Base-by-base conservation (phyloP, 192 early-diverging fungal species). In the Spizellomyces sp. region DNA sequence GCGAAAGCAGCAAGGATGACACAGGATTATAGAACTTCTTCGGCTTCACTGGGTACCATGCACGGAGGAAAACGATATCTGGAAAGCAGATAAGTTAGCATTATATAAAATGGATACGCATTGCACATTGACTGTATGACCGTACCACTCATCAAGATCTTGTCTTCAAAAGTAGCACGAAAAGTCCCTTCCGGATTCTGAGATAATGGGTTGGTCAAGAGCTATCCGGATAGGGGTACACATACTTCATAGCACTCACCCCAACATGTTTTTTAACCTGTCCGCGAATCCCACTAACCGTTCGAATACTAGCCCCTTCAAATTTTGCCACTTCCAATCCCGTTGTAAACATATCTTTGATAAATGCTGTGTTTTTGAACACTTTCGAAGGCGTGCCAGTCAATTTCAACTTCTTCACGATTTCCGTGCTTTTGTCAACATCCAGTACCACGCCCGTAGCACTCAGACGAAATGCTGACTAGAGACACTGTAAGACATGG, bases 371-470 rank as follows among this genome's bases (percentile, higher is more conserved):
- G 83, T 99, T 96, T 75, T 93, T 95, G 86, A 90, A 94, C 61
- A 99, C 91, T 79, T 98, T 98, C 79, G 89, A 88, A 15, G 98
- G 98, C 43, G 81, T 83, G 64, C 98, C 98, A 0, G 94, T 97
- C 66, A 99, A 85, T 84, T 99, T 99, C 48, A 99, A 88, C 84
- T 99, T 99, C 83, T 99, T 99, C 75, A 98, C 98, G 75, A 99
- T 90, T 72, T 98, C 95, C 22, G 91, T 87, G 9, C 91, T 83
- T 76, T 96, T 91, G 74, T 95, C 90, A 72, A 95, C 95, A 71
- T 99, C 98, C 55, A 96, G 80, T 22, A 98, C 93, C 17, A 93
- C 86, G 55, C 98, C 98, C 9, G 98, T 99, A 0, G 94, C 96
- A n/a, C 90, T 90, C 60, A 99, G 92, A 44, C 98, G 90, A 89